Evolutionary conservation across 306 rosid species (phyloP).

Genomic region (Medicago ruthenica): DNA sequence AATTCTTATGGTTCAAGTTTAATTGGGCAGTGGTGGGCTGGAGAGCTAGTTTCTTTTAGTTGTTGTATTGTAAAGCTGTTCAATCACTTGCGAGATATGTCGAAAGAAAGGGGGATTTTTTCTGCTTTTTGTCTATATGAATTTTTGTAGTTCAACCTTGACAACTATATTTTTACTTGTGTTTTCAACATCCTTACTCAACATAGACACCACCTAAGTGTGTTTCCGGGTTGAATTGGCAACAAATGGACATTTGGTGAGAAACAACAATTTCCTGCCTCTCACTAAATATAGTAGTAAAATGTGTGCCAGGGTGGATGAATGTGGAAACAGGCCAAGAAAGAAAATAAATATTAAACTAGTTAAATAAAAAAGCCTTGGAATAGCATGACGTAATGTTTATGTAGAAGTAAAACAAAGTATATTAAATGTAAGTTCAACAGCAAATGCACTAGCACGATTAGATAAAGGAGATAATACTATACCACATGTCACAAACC

Average conservation of each 20-base stretch:
- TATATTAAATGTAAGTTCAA: background rate
- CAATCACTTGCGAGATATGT: background rate
- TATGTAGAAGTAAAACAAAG: no score
- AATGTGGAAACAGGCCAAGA: background rate
- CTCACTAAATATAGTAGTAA: background rate
- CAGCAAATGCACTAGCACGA: background rate
- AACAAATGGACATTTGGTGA: background rate
- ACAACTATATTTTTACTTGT: background rate
- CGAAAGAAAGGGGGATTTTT: background rate
- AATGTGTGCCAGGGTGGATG: background rate
- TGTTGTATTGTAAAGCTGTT: slow-evolving; percentile 2
- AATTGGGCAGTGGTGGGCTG: background rate
- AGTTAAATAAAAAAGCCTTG: background rate
- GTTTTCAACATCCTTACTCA: background rate
- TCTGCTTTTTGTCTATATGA: background rate
- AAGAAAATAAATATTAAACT: slow-evolving; percentile 7
- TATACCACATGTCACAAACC: background rate
- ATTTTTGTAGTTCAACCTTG: background rate
- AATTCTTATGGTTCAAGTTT: background rate
- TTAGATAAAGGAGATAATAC: background rate
- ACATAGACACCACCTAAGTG: background rate
- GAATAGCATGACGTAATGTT: no score
- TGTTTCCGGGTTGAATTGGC: background rate
- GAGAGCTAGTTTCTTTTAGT: background rate
- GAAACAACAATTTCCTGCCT: background rate